Conservation (phyloP, 208 protist species). For the Porcisia deanei region DNA sequence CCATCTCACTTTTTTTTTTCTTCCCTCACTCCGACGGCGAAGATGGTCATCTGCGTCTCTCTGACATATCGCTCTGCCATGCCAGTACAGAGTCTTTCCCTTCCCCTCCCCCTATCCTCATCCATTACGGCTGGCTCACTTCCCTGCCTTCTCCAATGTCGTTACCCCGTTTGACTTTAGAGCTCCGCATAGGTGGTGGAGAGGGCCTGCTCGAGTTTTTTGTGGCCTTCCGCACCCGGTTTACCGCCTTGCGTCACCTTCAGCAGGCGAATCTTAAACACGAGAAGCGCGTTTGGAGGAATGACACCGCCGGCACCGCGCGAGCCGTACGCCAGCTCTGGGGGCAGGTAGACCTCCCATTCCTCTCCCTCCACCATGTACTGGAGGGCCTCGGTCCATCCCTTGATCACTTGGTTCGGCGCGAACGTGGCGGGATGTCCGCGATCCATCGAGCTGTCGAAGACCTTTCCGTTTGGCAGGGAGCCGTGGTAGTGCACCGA, state of each 20-base stretch:
- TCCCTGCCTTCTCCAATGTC: background rate
- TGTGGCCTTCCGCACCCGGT: constrained; percentile 42
- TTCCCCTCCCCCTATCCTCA: background rate
- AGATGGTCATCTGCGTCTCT: background rate
- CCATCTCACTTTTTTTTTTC: background rate
- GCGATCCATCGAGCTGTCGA: constrained; percentile 81
- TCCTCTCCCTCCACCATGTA: constrained; percentile 85
- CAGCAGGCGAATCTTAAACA: constrained; percentile 82
- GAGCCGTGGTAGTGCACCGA: constrained; percentile 81
- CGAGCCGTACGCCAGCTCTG: constrained; percentile 74
- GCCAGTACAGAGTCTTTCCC: background rate
- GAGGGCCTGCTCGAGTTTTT: constrained; percentile 53
- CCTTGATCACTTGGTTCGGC: constrained; percentile 77
- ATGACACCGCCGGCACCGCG: constrained; percentile 62
- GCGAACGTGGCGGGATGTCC: constrained; percentile 62
- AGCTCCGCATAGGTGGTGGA: constrained; percentile 52
- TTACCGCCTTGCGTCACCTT: constrained; percentile 68
- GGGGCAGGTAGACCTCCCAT: constrained; percentile 84
- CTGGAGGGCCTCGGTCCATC: constrained; percentile 87
- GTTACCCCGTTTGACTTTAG: constrained; percentile 23
- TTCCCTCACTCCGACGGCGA: background rate
- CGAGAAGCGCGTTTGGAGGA: constrained; percentile 61
- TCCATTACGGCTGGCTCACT: background rate
- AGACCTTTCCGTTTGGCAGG: constrained; percentile 69
- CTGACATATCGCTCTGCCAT: background rate